Conservation (phyloP, 192 early-diverging fungal species). For the Lobosporangium transversale region DNA sequence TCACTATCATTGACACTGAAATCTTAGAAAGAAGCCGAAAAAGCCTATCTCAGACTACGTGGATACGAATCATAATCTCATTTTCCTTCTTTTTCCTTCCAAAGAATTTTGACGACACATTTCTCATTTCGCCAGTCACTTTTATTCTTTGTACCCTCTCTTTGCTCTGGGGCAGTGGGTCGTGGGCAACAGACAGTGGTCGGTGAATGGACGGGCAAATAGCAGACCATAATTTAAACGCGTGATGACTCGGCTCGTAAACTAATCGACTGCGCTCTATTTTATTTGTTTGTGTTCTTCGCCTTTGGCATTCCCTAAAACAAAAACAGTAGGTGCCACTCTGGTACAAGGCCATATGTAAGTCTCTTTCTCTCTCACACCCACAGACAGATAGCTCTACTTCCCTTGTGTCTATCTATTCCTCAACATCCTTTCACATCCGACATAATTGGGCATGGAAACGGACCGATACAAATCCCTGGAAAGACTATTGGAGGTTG, state of each 20-base stretch:
- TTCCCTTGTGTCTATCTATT: not conserved
- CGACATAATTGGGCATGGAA: too few species aligned
- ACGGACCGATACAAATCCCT: too few species aligned
- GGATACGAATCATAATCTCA: not conserved
- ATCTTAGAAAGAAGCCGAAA: too few species aligned
- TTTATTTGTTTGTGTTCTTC: not conserved
- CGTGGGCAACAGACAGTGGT: too few species aligned
- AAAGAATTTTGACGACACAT: too few species aligned
- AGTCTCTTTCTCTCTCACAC: slow-evolving; percentile 8
- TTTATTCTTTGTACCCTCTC: not conserved
- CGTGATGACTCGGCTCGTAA: slow-evolving; percentile 1
- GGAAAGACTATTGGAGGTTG: too few species aligned
- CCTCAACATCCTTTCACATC: too few species aligned
- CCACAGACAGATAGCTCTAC: slow-evolving; percentile 1
- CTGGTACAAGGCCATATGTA: slow-evolving; percentile 52
- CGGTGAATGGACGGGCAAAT: too few species aligned
- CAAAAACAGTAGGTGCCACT: slow-evolving; percentile 31
- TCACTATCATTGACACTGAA: too few species aligned
- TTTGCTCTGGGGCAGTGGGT: not conserved
- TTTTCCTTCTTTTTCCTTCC: not conserved
- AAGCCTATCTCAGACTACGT: too few species aligned
- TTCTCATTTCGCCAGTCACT: too few species aligned
- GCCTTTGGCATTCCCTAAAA: too few species aligned
- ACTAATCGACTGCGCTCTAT: not conserved
- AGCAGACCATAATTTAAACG: slow-evolving; percentile 3